Evolutionary conservation across 2,329 filamentous ascomycete genomes (phyloP).

Genomic region (Pseudogymnoascus sp.): DNA sequence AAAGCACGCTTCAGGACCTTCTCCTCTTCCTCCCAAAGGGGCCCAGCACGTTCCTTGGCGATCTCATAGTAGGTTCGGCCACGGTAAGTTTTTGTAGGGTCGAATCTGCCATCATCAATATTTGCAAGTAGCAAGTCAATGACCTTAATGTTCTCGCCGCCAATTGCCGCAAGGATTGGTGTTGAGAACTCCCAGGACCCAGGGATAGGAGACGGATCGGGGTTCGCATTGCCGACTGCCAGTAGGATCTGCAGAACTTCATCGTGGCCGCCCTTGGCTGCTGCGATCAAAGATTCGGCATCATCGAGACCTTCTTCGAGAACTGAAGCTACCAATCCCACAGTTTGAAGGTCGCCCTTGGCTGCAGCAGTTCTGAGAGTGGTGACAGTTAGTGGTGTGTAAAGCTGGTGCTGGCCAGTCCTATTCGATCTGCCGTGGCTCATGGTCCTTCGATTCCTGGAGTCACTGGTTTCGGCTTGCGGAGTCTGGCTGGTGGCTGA

Average conservation of each 20-base stretch:
- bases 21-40: slow-evolving; percentile 84
- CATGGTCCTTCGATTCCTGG: slow-evolving; percentile 43
- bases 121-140: slow-evolving; percentile 73
- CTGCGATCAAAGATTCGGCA: slow-evolving; percentile 80
- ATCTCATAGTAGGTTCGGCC: slow-evolving; percentile 83
- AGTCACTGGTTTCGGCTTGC: slow-evolving; percentile 24
- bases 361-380: slow-evolving; percentile 53
- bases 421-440: slow-evolving; percentile 47
- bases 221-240: slow-evolving; percentile 45
- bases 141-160: slow-evolving; percentile 77
- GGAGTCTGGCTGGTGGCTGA: slow-evolving; percentile 23
- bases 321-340: slow-evolving; percentile 53
- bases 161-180: slow-evolving; percentile 89
- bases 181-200: slow-evolving; percentile 67
- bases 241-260: slow-evolving; percentile 36
- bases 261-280: slow-evolving; percentile 84
- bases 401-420: slow-evolving; percentile 55
- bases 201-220: slow-evolving; percentile 59
- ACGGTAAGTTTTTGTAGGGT: slow-evolving; percentile 68
- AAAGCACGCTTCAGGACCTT: slow-evolving; percentile 70
- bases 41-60: slow-evolving; percentile 71
- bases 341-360: slow-evolving; percentile 53
- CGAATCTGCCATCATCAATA: slow-evolving; percentile 52
- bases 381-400: slow-evolving; percentile 53
- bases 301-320: slow-evolving; percentile 53